phyloP scores from a whole-genome alignment of 2,329 filamentous ascomycete species.

The Ophiostoma ips region DNA sequence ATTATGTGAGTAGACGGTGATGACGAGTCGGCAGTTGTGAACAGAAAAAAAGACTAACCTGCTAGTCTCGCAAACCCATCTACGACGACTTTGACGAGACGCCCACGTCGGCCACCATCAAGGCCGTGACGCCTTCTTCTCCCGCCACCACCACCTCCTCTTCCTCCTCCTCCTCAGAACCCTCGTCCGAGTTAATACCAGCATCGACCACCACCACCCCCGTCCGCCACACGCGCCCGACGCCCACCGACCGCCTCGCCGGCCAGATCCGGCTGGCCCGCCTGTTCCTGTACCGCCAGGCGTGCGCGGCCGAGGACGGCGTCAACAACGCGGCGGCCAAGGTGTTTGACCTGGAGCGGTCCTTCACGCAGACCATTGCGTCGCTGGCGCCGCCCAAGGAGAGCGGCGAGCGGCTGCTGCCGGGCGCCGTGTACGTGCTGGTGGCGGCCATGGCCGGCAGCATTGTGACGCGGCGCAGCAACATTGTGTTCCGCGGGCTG shows the following conservation, averaged over 20 bases:
- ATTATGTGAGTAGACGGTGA: conserved; percentile 7
- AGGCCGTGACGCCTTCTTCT: conserved; percentile 1
- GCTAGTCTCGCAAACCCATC: conserved; percentile 53
- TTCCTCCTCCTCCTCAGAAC: too few relatives aligned
- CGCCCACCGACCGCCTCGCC: conserved; percentile 81
- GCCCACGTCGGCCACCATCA: conserved; percentile 11
- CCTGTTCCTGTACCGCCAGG: conserved; percentile 65
- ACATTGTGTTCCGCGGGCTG: conserved; percentile 63
- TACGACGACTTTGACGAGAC: conserved; percentile 54
- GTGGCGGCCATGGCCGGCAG: conserved; percentile 90
- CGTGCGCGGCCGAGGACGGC: conserved; percentile 60
- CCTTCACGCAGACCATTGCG: conserved; percentile 78
- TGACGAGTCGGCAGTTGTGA: not conserved
- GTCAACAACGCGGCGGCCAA: conserved; percentile 72
- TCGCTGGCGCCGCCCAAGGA: conserved; percentile 76
- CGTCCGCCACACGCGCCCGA: conserved; percentile 36
- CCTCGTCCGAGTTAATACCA: conserved; percentile 6
- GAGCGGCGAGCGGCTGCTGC: conserved; percentile 78
- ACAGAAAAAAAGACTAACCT: not conserved
- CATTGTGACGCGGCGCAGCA: conserved; percentile 80
- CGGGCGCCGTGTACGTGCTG: conserved; percentile 80
- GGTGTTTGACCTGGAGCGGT: conserved; percentile 73
- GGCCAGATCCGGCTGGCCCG: conserved; percentile 67
- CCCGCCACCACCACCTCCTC: not conserved
- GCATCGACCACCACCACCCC: conserved; percentile 15